These are phyloP conservation scores for Rhytidhysteron rufulum DNA, from an alignment of 2,329 filamentous ascomycete species.

Conservation along the genomic window DNA sequence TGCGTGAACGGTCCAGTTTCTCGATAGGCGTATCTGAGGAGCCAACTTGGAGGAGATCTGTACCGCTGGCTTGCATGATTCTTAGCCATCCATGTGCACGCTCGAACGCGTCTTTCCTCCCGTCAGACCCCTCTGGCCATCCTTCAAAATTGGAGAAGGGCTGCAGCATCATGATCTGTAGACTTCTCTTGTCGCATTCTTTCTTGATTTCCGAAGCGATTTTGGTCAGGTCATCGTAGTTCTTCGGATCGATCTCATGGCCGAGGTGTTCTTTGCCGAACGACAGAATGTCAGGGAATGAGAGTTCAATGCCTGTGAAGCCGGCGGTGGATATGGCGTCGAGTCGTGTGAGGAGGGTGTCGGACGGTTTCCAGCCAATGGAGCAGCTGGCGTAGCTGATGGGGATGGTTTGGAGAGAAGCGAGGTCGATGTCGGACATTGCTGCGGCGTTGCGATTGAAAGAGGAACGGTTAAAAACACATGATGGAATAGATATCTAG, in stretches of 20 bases:
- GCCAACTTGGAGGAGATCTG: constrained; percentile 64
- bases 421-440: constrained; percentile 35
- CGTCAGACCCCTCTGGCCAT: constrained; percentile 57
- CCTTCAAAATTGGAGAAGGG: constrained; percentile 76
- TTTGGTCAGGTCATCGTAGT: constrained; percentile 56
- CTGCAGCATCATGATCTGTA: constrained; percentile 68
- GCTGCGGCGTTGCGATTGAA: constrained; percentile 3
- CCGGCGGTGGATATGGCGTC: constrained; percentile 61
- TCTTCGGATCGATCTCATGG: constrained; percentile 50
- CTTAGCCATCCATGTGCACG: constrained; percentile 64
- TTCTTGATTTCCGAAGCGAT: constrained; percentile 54
- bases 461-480: too few relatives aligned
- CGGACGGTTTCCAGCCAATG: constrained; percentile 45
- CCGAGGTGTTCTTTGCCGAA: constrained; percentile 55
- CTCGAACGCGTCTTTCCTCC: constrained; percentile 60
- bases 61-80: constrained; percentile 67
- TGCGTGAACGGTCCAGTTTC: constrained; percentile 50
- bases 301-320: constrained; percentile 68
- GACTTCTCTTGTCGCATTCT: constrained; percentile 50
- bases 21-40: constrained; percentile 59
- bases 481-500: too few relatives aligned
- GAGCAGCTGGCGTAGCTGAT: constrained; percentile 56
- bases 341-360: constrained; percentile 58
- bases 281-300: constrained; percentile 66
- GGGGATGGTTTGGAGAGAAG: constrained; percentile 41